Conservation (phyloP, 805 yeast genomes). For the Sugiyamaella valdiviana region DNA sequence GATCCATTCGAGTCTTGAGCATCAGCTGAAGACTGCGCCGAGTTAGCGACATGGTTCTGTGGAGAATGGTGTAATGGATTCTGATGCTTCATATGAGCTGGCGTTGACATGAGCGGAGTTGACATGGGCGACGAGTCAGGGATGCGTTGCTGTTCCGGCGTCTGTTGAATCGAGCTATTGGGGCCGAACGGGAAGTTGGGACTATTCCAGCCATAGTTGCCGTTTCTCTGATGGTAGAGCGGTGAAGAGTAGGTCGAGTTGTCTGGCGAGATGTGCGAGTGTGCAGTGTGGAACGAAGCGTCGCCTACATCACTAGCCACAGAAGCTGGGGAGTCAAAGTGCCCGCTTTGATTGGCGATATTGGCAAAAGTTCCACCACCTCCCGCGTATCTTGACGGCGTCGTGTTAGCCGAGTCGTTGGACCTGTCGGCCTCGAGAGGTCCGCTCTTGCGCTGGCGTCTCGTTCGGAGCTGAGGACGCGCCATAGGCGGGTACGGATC, state of each 20-base stretch:
- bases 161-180: neutral
- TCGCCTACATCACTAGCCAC: neutral
- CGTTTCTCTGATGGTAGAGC: neutral
- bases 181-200: neutral
- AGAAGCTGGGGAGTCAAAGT: neutral
- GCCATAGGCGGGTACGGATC: slow-evolving; percentile 22
- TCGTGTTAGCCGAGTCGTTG: neutral
- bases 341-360: neutral
- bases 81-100: slow-evolving; percentile 5
- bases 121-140: neutral
- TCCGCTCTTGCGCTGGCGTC: neutral
- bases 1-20: no score
- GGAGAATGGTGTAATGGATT: neutral
- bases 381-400: neutral
- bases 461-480: slow-evolving; percentile 8
- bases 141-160: neutral
- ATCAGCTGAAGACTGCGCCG: no score
- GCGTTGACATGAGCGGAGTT: slow-evolving; percentile 8
- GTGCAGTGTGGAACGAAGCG: slow-evolving; percentile 3
- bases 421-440: neutral
- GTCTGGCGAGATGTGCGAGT: slow-evolving; percentile 3
- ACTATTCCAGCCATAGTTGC: slow-evolving; percentile 3
- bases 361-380: neutral
- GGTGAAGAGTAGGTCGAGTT: slow-evolving; percentile 3
- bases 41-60: no score